Evolutionary conservation across 2,329 filamentous ascomycete genomes (phyloP).

Genomic region (Peltaster fructicola): DNA sequence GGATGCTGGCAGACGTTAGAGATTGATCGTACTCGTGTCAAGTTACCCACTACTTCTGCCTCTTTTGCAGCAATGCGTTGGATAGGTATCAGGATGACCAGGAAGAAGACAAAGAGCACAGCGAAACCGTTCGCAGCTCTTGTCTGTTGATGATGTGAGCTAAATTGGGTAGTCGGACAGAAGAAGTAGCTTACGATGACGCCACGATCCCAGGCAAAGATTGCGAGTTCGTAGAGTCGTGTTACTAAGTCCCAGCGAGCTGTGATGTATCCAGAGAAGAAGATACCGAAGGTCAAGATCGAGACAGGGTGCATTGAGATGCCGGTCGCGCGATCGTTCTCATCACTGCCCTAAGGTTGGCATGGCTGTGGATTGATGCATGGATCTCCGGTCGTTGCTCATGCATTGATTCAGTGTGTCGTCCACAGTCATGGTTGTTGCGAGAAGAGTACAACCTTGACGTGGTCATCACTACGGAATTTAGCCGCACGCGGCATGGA

Average conservation of each 20-base stretch:
- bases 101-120: conserved; percentile 67
- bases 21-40: conserved; percentile 1
- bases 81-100: conserved; percentile 67
- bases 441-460: too few relatives aligned
- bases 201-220: conserved; percentile 97
- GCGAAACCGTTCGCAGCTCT: conserved; percentile 74
- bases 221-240: conserved; percentile 85
- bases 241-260: conserved; percentile 98
- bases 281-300: conserved; percentile 86
- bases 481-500: too few relatives aligned
- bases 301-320: conserved; percentile 85
- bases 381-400: too few relatives aligned
- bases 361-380: too few relatives aligned
- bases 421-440: too few relatives aligned
- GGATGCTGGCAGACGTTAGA: conserved; percentile 48
- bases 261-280: conserved; percentile 98
- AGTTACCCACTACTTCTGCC: conserved; percentile 51
- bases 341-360: too few relatives aligned
- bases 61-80: conserved; percentile 68
- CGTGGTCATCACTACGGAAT: too few relatives aligned
- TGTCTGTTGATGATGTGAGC: conserved; percentile 34
- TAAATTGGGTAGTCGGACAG: conserved; percentile 2
- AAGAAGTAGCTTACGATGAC: conserved; percentile 50
- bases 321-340: conserved; percentile 13
- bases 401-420: too few relatives aligned